Conservation (phyloP, 2,329 filamentous ascomycete genomes). For the Stachybotrys chartarum region DNA sequence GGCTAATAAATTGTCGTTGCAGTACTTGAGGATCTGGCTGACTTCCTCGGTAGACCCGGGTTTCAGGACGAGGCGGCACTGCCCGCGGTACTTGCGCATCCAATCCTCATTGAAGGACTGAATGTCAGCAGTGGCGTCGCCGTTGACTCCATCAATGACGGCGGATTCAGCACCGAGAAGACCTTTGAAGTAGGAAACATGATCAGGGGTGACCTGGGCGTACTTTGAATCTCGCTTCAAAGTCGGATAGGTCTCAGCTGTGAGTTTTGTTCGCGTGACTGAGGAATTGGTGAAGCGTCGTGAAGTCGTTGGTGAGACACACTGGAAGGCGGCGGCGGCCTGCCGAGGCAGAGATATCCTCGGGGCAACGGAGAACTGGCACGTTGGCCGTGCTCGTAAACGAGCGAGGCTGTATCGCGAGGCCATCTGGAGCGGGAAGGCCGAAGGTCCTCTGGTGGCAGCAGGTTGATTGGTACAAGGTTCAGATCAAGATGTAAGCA, state of each 20-base stretch:
- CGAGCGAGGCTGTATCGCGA: not conserved
- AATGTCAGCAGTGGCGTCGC: constrained; percentile 67
- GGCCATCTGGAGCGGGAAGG: not conserved
- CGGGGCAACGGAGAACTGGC: not conserved
- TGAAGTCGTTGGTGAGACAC: constrained; percentile 21
- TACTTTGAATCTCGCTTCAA: constrained; percentile 76
- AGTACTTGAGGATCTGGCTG: constrained; percentile 86
- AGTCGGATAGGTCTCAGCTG: constrained; percentile 77
- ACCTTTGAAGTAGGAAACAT: constrained; percentile 76
- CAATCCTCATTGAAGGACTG: constrained; percentile 94
- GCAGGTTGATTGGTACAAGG: too few relatives aligned
- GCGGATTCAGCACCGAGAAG: constrained; percentile 75
- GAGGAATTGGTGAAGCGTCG: constrained; percentile 17
- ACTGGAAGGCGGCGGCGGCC: constrained; percentile 6
- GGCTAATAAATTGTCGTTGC: constrained; percentile 85
- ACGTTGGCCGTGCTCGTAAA: not conserved
- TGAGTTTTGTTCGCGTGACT: constrained; percentile 52
- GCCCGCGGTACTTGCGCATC: constrained; percentile 98
- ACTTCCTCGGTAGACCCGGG: constrained; percentile 81
- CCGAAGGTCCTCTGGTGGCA: too few relatives aligned
- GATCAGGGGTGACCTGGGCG: constrained; percentile 62
- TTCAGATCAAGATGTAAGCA: too few relatives aligned
- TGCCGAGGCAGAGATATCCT: not conserved
- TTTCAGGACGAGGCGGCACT: constrained; percentile 80
- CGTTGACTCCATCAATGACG: constrained; percentile 74